A percentile compares a stretch with the other conserved stretches of the same genome.
phyloP scores from a whole-genome alignment of 495 filamentous ascomycete genomes.

The Daldinia bambusicola region DNA sequence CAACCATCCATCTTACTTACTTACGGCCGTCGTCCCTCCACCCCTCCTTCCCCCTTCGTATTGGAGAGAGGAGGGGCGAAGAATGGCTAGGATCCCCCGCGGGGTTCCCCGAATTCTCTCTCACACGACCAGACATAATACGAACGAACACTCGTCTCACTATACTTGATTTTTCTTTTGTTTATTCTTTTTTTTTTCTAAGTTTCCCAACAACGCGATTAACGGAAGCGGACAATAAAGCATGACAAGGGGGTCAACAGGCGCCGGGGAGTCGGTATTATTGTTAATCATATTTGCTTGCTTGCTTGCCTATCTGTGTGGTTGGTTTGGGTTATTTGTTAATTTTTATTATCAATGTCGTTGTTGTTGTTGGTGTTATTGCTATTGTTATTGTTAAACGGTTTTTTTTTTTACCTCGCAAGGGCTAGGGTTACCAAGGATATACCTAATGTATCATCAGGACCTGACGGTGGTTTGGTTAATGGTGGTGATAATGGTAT shows the following conservation, averaged over 20 bases:
- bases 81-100: constrained; percentile 15
- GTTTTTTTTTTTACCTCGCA: too few relatives aligned
- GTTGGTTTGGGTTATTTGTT: too few relatives aligned
- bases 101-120: constrained; percentile 30
- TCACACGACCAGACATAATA: constrained; percentile 1
- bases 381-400: too few relatives aligned
- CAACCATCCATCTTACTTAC: too few relatives aligned
- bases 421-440: not conserved
- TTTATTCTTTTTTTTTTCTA: constrained; percentile 6
- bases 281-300: not conserved
- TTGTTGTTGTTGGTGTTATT: too few relatives aligned
- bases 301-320: not conserved
- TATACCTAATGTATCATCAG: not conserved
- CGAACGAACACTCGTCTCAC: constrained; percentile 34
- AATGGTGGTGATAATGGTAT: not conserved
- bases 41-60: not conserved
- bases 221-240: constrained; percentile 33
- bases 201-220: constrained; percentile 5
- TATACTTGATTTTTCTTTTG: not conserved
- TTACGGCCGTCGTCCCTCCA: too few relatives aligned
- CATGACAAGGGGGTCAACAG: constrained; percentile 43
- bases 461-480: constrained; percentile 5
- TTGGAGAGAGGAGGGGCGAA: not conserved
- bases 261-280: constrained; percentile 32
- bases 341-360: too few relatives aligned